Evolutionary conservation across 768 basidiomycete genomes (phyloP).

Genomic region (Xerocomellus dryophilus): DNA sequence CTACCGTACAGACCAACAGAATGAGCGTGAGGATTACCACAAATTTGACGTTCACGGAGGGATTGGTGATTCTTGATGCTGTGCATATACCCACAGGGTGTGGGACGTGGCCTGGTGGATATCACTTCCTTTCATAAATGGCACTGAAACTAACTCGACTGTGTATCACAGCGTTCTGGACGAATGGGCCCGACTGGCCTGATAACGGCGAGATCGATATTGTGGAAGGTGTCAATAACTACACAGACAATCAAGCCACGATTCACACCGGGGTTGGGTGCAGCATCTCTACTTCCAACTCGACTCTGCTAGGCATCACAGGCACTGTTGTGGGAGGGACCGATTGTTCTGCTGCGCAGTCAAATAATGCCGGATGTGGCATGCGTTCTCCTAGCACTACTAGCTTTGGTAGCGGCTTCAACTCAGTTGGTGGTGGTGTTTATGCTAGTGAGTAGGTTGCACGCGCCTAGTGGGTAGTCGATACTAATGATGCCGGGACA

Average conservation of each 20-base stretch:
- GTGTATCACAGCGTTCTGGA: conserved; percentile 42
- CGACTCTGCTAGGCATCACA: conserved; percentile 50
- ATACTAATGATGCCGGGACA: conserved; percentile 2
- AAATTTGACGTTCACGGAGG: conserved; percentile 54
- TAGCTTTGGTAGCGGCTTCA: conserved; percentile 85
- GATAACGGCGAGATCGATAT: conserved; percentile 76
- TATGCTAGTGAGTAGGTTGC: conserved; percentile 70
- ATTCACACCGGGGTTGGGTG: conserved; percentile 78
- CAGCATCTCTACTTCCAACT: conserved; percentile 48
- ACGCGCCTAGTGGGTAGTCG: neutral
- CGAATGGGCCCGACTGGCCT: conserved; percentile 47
- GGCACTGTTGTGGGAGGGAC: conserved; percentile 67
- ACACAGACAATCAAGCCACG: conserved; percentile 78
- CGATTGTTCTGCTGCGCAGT: conserved; percentile 68
- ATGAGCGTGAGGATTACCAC: conserved; percentile 78
- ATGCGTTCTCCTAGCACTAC: conserved; percentile 55
- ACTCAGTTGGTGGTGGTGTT: conserved; percentile 79
- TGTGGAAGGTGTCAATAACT: conserved; percentile 78
- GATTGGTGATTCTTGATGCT: conserved; percentile 77
- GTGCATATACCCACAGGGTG: conserved; percentile 90
- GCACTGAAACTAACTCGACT: neutral
- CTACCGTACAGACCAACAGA: conserved; percentile 62
- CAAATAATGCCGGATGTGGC: conserved; percentile 80
- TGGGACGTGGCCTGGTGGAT: conserved; percentile 71
- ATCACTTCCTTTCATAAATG: neutral